These are phyloP conservation scores for Mycogone perniciosa DNA, from an alignment of 2,329 filamentous ascomycete genomes.

Conservation along the genomic window DNA sequence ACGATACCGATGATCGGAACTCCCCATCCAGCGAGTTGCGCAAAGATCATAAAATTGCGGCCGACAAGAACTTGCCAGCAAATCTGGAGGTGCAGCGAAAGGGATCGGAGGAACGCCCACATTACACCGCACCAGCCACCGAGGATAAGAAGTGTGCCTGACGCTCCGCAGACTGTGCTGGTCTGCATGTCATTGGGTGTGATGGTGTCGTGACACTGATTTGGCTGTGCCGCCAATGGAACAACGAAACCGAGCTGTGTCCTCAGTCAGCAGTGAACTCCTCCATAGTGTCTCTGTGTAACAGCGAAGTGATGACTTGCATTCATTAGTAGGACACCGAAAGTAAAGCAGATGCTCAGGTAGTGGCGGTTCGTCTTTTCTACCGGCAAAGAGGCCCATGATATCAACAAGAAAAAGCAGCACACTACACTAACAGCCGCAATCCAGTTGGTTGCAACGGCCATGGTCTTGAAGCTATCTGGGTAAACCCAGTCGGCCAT, in stretches of 20 bases:
- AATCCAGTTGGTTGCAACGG: slow-evolving; percentile 70
- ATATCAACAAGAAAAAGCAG: slow-evolving; percentile 69
- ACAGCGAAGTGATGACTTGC: slow-evolving; percentile 43
- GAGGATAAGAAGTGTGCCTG: slow-evolving; percentile 76
- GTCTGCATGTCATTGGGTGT: slow-evolving; percentile 91
- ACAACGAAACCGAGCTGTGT: slow-evolving; percentile 80
- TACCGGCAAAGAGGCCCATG: slow-evolving; percentile 72
- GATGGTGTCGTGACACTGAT: slow-evolving; percentile 82
- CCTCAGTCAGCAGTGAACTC: slow-evolving; percentile 16
- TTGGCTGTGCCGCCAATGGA: slow-evolving; percentile 68
- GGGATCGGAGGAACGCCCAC: slow-evolving; percentile 85
- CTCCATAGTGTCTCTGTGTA: neutral
- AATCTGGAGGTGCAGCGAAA: slow-evolving; percentile 94
- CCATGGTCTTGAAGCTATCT: slow-evolving; percentile 53
- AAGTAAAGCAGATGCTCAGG: slow-evolving; percentile 77
- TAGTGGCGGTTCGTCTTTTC: slow-evolving; percentile 92
- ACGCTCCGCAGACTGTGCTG: slow-evolving; percentile 75
- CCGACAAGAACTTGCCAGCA: slow-evolving; percentile 95
- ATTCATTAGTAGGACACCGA: slow-evolving; percentile 71
- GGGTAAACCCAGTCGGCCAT: slow-evolving; percentile 69
- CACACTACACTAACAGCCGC: slow-evolving; percentile 68
- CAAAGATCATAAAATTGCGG: slow-evolving; percentile 79
- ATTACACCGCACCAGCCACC: slow-evolving; percentile 80
- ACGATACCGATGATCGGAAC: slow-evolving; percentile 70
- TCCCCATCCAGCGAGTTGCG: slow-evolving; percentile 76